Evolutionary conservation across 1,284 basidiomycete species (phyloP), one percentile per base, ranked within the genome.

Genomic region (Ceratorhiza oryzae-sativae): DNA sequence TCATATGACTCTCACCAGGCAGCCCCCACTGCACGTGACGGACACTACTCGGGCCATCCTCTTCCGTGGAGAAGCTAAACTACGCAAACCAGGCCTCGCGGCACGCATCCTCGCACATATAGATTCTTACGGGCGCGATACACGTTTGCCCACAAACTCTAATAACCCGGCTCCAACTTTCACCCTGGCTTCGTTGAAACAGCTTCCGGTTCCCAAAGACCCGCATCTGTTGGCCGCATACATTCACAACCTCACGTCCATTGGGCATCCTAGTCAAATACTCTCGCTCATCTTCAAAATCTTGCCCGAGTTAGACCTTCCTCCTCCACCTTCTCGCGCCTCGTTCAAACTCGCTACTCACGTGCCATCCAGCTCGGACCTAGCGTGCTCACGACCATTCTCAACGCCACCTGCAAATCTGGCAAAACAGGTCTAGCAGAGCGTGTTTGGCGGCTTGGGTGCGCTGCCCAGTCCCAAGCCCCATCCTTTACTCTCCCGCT

Each of bases 371-470:
- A 15, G 30, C 41, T 86, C 42, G 91, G 90, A 0, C 88, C 90
- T 0, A 77, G 83, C 65, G 82, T 89, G 73, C 87, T 90, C 75
- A 82, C 85, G 0, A 78, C 82, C 1, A 77, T 91, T 3, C 79
- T 93, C 41, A 86, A 87, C 71, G 88, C 87, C 0, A 80, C 92
- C 42, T 78, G 79, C 60, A 90, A 90, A 76, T 80, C 84, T 0
- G 86, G 88, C 0, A 81, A 81, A 73, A 85, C 84, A 0, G 85
- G 86, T 0, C 79, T 88, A 1, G 87, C 88, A 0, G 87, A 90
- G 76, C 83, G 86, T 12, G 82, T 92, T 0, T 93, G 90, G 85
- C 76, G 83, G 6, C 80, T 89, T 13, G 88, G 86, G 5, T 83
- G 84, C 75, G 78, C 82, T 70, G 87, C 75, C 2, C 73, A 72